phyloP scores from a whole-genome alignment of 2,329 filamentous ascomycete genomes.

The Colletotrichum tamarilloi region DNA sequence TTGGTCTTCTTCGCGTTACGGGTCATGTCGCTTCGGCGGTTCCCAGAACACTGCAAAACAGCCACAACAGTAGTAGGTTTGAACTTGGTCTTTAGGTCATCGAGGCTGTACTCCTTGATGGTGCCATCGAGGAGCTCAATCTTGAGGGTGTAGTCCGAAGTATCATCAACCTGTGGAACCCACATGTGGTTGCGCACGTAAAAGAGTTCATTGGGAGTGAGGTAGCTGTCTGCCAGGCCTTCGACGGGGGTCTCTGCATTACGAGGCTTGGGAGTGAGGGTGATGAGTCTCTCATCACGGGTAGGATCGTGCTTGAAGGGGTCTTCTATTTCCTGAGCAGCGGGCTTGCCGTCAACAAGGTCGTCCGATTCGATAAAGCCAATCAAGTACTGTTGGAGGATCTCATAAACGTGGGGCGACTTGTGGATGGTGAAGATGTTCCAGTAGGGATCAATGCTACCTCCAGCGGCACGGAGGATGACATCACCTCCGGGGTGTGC shows the following conservation, averaged over 20 bases:
- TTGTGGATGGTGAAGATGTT: conserved; percentile 78
- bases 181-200: conserved; percentile 70
- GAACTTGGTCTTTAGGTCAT: conserved; percentile 65
- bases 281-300: conserved; percentile 62
- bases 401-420: conserved; percentile 71
- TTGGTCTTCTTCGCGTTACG: conserved; percentile 58
- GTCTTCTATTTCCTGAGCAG: conserved; percentile 67
- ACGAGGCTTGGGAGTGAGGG: conserved; percentile 65
- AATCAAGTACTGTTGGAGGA: conserved; percentile 72
- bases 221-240: conserved; percentile 59
- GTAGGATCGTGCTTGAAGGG: conserved; percentile 66
- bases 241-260: conserved; percentile 70
- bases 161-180: conserved; percentile 61
- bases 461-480: conserved; percentile 73
- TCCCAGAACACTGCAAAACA: conserved; percentile 70
- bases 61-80: conserved; percentile 62
- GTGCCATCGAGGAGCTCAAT: conserved; percentile 68
- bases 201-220: conserved; percentile 58
- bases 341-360: conserved; percentile 66
- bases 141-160: conserved; percentile 57
- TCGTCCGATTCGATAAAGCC: conserved; percentile 70
- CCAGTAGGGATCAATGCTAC: conserved; percentile 76
- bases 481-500: conserved; percentile 76
- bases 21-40: conserved; percentile 70
- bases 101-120: conserved; percentile 62